Evolutionary conservation across 345 rosid species (phyloP).

Genomic region (Hibiscus tridactylites): DNA sequence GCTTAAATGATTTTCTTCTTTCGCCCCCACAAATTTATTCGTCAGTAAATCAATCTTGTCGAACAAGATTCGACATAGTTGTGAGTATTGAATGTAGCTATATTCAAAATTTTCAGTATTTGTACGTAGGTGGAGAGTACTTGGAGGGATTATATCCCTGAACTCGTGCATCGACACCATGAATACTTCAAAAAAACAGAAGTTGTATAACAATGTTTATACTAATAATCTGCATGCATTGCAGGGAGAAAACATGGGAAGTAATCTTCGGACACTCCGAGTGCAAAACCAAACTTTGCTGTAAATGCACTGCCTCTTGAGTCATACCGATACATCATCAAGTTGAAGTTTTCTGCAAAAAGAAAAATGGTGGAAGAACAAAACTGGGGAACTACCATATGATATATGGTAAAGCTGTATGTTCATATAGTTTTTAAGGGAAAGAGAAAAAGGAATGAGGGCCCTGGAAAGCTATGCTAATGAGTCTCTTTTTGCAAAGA

Average conservation of each 20-base stretch:
- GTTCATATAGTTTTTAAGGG: background rate
- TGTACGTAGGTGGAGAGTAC: background rate
- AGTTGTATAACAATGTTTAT: background rate
- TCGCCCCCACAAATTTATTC: background rate
- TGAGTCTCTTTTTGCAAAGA: slow-evolving; percentile 2
- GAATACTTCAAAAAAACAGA: background rate
- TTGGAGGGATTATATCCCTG: background rate
- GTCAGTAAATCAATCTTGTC: background rate
- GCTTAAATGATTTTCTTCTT: background rate
- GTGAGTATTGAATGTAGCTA: background rate
- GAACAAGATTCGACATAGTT: background rate
- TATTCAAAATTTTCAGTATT: background rate
- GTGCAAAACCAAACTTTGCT: background rate
- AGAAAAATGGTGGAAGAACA: background rate
- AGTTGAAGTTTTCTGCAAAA: background rate
- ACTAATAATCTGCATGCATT: background rate
- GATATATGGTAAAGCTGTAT: slow-evolving; percentile 1
- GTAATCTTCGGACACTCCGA: slow-evolving; percentile 18
- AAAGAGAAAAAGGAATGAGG: background rate
- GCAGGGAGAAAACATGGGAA: slow-evolving; percentile 48
- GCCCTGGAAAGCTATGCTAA: background rate
- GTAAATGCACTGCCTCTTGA: background rate
- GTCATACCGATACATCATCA: background rate
- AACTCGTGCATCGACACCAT: background rate
- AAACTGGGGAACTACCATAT: background rate